Evolutionary conservation across 2,329 filamentous ascomycete genomes (phyloP), one percentile per base, ranked within the genome.

Genomic region (Knoxdaviesia proteae): DNA sequence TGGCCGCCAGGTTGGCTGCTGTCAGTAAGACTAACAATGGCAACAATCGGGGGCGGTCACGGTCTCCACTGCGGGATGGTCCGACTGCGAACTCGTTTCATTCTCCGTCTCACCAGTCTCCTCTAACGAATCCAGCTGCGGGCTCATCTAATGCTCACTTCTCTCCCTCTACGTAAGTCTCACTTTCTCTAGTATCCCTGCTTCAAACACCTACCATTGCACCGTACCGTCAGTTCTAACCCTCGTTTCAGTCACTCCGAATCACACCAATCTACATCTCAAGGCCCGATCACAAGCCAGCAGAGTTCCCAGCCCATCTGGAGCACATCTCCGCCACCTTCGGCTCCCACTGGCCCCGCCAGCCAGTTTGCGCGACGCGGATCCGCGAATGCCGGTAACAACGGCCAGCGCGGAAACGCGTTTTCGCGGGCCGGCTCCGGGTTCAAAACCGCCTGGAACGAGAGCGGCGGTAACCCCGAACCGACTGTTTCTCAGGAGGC

Each of bases 331-430:
- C 68, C 71, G 8, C 62, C 66, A 6, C 75, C 74, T 48, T 65
- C 68, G 45, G 66, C 68, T 6, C 67, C 74, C 8, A 67, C 67
- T 1, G 74, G 69, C 5, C 72, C 72, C 20, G 20, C 20, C 20
- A 20, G 20, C 3, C 20, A 20, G 20, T 20, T 20, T 3, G 20
- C 20, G 20, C 20, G 20, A 20, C 20, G 20, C 20, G 20, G 20
- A 20, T 20, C 20, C 20, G 2, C 20, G 3, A 20, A 20, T 2
- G 20, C 20, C 20, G 20, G 20, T 20, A 20, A 20, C 20, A 20
- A 20, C 20, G 20, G 20, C 20, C 20, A 20, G 20, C 20, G 20
- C 20, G 20, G 2, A 20, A 20, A 3, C 20, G 20, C 20, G 20
- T 20, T 20, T 20, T 20, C 20, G 20, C 20, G 20, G 20, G 20